A percentile compares a stretch with the other conserved stretches of the same genome.
These are phyloP conservation scores for Aspergillus quadrilineatus DNA, from an alignment of 2,329 filamentous ascomycete species.

Conservation along the genomic window DNA sequence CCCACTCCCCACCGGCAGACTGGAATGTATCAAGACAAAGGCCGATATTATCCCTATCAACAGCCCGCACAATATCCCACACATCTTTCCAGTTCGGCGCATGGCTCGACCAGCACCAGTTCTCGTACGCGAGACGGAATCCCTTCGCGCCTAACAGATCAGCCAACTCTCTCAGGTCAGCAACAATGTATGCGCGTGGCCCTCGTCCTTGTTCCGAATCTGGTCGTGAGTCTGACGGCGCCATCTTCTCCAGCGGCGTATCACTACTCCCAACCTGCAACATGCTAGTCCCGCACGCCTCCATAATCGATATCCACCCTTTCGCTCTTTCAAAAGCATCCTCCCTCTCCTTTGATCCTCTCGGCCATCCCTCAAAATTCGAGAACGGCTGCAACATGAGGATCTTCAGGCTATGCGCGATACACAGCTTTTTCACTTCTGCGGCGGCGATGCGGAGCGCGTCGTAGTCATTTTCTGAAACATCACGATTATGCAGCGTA, in stretches of 20 bases:
- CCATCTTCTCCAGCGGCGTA: conserved; percentile 4
- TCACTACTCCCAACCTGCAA: conserved; percentile 61
- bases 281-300: conserved; percentile 66
- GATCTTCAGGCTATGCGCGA: conserved; percentile 57
- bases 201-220: no score
- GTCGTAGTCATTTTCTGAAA: conserved; percentile 60
- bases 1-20: conserved; percentile 70
- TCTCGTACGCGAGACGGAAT: conserved; percentile 71
- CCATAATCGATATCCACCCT: conserved; percentile 72
- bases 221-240: background rate
- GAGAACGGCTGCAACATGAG: conserved; percentile 74
- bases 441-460: conserved; percentile 55
- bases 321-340: conserved; percentile 62
- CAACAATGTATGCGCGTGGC: conserved; percentile 49
- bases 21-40: conserved; percentile 79
- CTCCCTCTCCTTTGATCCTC: conserved; percentile 56
- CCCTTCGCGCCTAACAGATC: conserved; percentile 57
- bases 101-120: conserved; percentile 77
- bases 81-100: conserved; percentile 67
- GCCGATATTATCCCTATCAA: conserved; percentile 65
- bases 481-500: conserved; percentile 50
- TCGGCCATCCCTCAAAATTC: conserved; percentile 74
- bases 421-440: conserved; percentile 56
- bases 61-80: conserved; percentile 65
- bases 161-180: conserved; percentile 63